Base-by-base conservation (phyloP, 2,329 filamentous ascomycete genomes). In the Helicocarpus griseus region DNA sequence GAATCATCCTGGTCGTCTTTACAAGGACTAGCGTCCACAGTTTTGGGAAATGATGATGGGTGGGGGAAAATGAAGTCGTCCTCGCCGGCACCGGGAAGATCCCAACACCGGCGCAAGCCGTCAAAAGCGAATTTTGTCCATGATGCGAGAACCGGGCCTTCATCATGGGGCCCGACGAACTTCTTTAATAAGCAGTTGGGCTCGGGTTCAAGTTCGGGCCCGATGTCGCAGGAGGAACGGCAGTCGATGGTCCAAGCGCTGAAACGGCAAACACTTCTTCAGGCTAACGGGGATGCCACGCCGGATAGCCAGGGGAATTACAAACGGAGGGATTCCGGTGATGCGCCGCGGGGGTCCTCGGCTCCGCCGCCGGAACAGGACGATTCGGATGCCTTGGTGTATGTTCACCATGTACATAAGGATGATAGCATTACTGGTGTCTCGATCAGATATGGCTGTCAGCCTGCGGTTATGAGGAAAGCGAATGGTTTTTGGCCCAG, bases 401-500 rank as follows among this genome's bases (percentile, higher is more conserved):
- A 97, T 67, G 76, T 97, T 48, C 93, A 98, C 69, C 83, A 86
- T 61, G 88, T 97, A 17, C 79, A 84, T 60, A 80, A 84, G 13
- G 80, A 80, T 41, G 93, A 98, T 69, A 97, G 89, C 1, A 83
- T 97, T 59, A 89, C 90, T 1, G 91, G 93, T 2, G 83, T 98
- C 48, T 86, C 93, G 49, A 83, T 98, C 57, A 87, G 85, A 60
- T 98, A 94, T 69, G 85, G 87, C 60, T 97, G 91, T 66, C 81
- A 87, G 56, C 83, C 89, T 51, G 85, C 90, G 45, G 79, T 86
- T 1, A 83, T 98, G 58, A 80, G 88, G 53, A 93, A 87, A 65
- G 83, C 89, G 36, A 98, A 98, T 65, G 82, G 93, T 9, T 82
- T 98, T 62, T 98, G 93, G 93, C 88, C 89, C 5, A 88, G 89